A percentile compares a stretch with the other conserved stretches of the same genome.
phyloP scores from a whole-genome alignment of 345 rosid species.

The Cardamine chenopodiifolia region DNA sequence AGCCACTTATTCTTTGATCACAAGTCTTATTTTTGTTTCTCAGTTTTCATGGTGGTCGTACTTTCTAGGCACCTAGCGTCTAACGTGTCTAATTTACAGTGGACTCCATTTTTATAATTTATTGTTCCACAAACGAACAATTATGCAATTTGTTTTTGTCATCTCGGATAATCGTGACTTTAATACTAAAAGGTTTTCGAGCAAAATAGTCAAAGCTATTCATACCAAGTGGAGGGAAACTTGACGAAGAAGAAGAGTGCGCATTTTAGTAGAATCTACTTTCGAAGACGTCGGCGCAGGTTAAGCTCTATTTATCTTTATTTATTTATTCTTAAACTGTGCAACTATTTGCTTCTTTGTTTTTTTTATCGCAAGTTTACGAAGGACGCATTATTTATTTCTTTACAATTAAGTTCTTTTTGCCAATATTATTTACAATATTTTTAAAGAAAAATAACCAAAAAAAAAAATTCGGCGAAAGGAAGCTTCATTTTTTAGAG shows the following conservation, averaged over 20 bases:
- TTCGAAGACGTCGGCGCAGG: slow-evolving; percentile 50
- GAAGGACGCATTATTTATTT: slow-evolving; percentile 11
- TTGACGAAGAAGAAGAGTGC: slow-evolving; percentile 67
- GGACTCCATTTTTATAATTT: not conserved
- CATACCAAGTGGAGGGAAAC: slow-evolving; percentile 52
- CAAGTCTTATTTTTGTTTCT: not conserved
- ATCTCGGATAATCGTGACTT: not conserved
- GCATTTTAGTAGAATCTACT: slow-evolving; percentile 70
- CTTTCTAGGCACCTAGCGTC: not conserved
- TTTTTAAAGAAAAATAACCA: slow-evolving; percentile 8
- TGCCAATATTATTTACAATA: slow-evolving; percentile 6
- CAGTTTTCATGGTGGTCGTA: not conserved
- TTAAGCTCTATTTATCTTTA: slow-evolving; percentile 43
- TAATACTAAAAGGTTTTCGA: not conserved
- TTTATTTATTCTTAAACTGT: slow-evolving; percentile 4
- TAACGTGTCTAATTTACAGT: not conserved
- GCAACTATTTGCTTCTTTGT: slow-evolving; percentile 16
- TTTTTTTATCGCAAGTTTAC: slow-evolving; percentile 10
- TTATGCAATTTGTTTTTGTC: not conserved
- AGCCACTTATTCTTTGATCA: not conserved
- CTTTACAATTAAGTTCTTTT: not conserved
- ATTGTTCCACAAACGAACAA: not conserved
- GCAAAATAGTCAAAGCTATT: slow-evolving; percentile 35
- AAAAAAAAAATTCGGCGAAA: not conserved
- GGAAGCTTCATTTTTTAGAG: slow-evolving; percentile 37